These are phyloP conservation scores for Pulicaria dysenterica DNA, from an alignment of 129 eudicot species.

Conservation along the genomic window DNA sequence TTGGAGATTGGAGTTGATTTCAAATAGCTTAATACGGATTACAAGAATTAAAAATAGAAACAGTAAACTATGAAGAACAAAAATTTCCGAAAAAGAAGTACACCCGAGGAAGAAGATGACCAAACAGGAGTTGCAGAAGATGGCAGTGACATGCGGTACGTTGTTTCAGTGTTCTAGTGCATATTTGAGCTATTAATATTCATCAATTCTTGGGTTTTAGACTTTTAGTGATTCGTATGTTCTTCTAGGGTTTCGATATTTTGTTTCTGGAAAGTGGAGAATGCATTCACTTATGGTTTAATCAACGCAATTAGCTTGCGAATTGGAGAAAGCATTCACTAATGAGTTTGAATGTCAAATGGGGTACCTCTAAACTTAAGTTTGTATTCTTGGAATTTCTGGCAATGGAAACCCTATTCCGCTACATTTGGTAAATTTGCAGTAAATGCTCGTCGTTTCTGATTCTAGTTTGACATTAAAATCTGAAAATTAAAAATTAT, in stretches of 20 bases:
- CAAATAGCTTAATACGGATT: background rate
- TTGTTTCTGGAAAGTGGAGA: background rate
- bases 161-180: background rate
- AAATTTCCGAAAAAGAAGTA: constrained; percentile 68
- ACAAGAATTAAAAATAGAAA: background rate
- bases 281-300: constrained; percentile 2
- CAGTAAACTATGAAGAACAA: constrained; percentile 42
- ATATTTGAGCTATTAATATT: background rate
- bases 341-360: background rate
- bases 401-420: no score
- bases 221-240: constrained; percentile 14
- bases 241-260: constrained; percentile 31
- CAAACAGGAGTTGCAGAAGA: constrained; percentile 40
- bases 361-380: no score
- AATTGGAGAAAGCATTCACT: background rate
- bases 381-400: no score
- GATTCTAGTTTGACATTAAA: no score
- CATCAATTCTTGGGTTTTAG: constrained; percentile 2
- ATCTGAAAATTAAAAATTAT: no score
- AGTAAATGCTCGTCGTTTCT: no score
- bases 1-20: constrained; percentile 1
- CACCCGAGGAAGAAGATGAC: constrained; percentile 47
- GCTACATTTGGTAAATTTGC: no score
- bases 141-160: constrained; percentile 61
- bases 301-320: background rate